Base-by-base conservation (phyloP, 768 basidiomycete species). In the Sarcodon aspratus region DNA sequence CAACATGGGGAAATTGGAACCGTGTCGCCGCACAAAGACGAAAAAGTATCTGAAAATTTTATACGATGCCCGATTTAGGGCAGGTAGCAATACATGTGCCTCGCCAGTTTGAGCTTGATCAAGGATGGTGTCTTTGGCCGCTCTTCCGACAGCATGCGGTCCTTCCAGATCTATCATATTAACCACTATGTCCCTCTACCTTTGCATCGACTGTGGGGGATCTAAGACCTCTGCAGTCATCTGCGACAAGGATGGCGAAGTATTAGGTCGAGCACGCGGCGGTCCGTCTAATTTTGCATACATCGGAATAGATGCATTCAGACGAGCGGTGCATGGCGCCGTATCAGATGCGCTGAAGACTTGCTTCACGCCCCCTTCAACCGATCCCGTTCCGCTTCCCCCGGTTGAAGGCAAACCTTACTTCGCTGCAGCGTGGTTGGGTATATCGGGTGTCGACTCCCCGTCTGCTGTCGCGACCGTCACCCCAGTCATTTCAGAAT, bases 241-340 rank as follows among this genome's bases (percentile, higher is more conserved):
- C 61, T 71, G 72, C 51, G 71, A 81, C 59, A 55, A 60, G 15
- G 54, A 69, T 2, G 85, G 88, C 53, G 63, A 66, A 5, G 73
- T 89, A 55, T 50, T 88, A 40, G 82, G 80, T 1, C 80, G 83
- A 40, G 86, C 79, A 1, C 62, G 69, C 13, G 80, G 79, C 7
- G 88, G 88, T 2, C 85, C 87, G 1, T 91, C 90, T 55, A 95
- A 95, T 65, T 86, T 86, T 64, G 74, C 87, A 18, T 88, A 88
- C 66, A 79, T 90, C 57, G 72, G 81, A 33, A 58, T 77, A 13
- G 64, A 73, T n/a, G 72, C 67, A 34, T 89, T 88, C 66, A 67
- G 74, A 42, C 56, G 63, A 3, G 72, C 77, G 6, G 69, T 91
- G 37, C 62, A 61, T 1, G 59, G 61, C 10, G 76, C 84, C 11